Base-by-base conservation (phyloP, 345 rosid genomes). In the Corymbia maculata region DNA sequence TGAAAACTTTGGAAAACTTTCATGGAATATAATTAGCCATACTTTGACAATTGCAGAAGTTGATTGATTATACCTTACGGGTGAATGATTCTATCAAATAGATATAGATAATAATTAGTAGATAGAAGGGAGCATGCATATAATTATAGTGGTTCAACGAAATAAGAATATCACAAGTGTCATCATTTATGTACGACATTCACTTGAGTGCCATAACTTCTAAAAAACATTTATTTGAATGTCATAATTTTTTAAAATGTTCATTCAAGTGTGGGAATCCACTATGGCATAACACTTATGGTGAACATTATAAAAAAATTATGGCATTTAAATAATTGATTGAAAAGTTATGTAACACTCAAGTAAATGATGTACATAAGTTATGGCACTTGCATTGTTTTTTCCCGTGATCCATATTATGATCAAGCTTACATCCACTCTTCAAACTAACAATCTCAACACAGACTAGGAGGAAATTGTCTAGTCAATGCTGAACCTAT, bases 161-260 rank as follows among this genome's bases (percentile, higher is more conserved):
- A 11, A 55, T 22, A 55, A 55, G 13, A 28, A 55, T 12, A 55
- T 21, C 12, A 55, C 24, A 55, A 55, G 24, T 55, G 4, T 8
- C 6, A 55, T 55, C 5, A 55, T 4, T 55, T 55, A 21, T 22
- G 28, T 55, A 55, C 13, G 0, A 0, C 1, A 1, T 11, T 9
- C 2, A 0, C 61, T 55, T 22, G 9, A 55, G 24, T 55, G 6
- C 22, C 61, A 55, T 22, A 22, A 22, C 61, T 21, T 22, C 22
- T 55, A 21, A 8, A 49, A 53, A 53, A 53, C 4, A 9, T 53
- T 53, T 3, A 53, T 53, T 55, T 55, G 28, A 55, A 0, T 55
- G 13, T 12, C 42, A 36, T 36, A 36, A 36, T 36, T 36, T 36
- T 36, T 36, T 36, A 36, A 36, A 36, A 55, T 55, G 22, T 55